Percentiles rank a stretch among this genome's conserved stretches.
Evolutionary conservation across 306 rosid genomes (phyloP).

Genomic region (Prinsepia uniflora): DNA sequence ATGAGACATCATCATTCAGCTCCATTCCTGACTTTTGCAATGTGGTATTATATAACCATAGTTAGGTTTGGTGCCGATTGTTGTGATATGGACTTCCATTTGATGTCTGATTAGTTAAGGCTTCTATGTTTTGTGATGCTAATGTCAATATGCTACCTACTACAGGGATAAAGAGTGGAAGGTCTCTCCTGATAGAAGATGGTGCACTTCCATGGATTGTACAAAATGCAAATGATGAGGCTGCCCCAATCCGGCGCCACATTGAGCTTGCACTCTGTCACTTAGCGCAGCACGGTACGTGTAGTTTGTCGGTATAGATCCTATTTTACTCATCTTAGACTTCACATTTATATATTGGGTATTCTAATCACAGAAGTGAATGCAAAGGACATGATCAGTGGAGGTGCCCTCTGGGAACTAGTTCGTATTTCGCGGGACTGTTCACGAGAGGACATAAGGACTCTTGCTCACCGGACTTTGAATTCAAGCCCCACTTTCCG

Average conservation of each 20-base stretch:
- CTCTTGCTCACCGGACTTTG: conserved; percentile 77
- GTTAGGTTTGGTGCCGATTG: background rate
- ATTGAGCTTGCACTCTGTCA: conserved; percentile 97
- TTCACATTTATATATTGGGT: background rate
- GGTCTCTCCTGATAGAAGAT: conserved; percentile 84
- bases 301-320: background rate
- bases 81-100: background rate
- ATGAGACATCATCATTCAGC: background rate
- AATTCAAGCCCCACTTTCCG: conserved; percentile 65
- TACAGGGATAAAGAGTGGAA: conserved; percentile 63
- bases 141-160: conserved; percentile 10
- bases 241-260: conserved; percentile 97
- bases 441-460: conserved; percentile 87
- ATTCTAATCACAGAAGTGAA: conserved; percentile 62
- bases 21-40: background rate
- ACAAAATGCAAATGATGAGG: conserved; percentile 83
- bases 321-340: background rate
- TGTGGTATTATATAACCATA: background rate
- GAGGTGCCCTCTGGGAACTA: conserved; percentile 98
- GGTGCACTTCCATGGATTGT: conserved; percentile 98
- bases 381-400: conserved; percentile 90
- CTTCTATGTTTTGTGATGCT: background rate
- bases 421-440: conserved; percentile 95
- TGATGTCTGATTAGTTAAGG: background rate
- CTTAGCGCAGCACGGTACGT: conserved; percentile 92